These are phyloP conservation scores for Pythium sukuiense DNA, from an alignment of 352 stramenopile genomes.

Conservation along the genomic window DNA sequence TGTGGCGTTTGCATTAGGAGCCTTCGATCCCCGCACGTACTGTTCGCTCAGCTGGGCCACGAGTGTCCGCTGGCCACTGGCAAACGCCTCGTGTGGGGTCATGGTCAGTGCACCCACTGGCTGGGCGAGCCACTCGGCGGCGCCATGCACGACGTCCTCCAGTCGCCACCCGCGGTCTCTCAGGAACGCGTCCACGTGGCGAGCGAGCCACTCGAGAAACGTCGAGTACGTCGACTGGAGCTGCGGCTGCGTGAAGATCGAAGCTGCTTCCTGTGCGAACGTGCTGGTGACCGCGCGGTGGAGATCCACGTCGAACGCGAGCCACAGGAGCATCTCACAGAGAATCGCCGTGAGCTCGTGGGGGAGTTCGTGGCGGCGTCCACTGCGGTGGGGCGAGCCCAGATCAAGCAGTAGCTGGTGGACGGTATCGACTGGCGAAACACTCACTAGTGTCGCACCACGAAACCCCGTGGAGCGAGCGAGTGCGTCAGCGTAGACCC, in stretches of 20 bases:
- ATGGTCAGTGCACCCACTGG: background rate
- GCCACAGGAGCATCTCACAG: conserved; percentile 16
- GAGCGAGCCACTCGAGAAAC: conserved; percentile 11
- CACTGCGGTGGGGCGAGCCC: background rate
- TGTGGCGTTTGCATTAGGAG: background rate
- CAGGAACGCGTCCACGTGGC: conserved; percentile 15
- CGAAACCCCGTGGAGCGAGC: background rate
- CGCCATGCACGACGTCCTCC: conserved; percentile 2
- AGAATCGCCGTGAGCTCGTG: conserved; percentile 8
- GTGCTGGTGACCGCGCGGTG: conserved; percentile 7
- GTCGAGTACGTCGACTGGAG: background rate
- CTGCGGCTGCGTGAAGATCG: background rate
- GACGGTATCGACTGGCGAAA: conserved; percentile 3
- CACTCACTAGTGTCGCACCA: background rate
- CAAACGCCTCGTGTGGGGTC: background rate
- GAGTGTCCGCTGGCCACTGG: background rate
- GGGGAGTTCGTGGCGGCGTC: background rate
- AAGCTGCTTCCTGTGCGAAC: conserved; percentile 2
- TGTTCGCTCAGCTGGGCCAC: conserved; percentile 11
- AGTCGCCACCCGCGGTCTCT: conserved; percentile 12
- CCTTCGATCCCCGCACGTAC: background rate
- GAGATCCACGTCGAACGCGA: conserved; percentile 17
- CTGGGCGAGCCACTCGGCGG: background rate
- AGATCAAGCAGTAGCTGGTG: conserved; percentile 1
- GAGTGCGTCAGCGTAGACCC: conserved; percentile 12